phyloP scores from a whole-genome alignment of 2,329 filamentous ascomycete genomes.

The Colletotrichum navitas region DNA sequence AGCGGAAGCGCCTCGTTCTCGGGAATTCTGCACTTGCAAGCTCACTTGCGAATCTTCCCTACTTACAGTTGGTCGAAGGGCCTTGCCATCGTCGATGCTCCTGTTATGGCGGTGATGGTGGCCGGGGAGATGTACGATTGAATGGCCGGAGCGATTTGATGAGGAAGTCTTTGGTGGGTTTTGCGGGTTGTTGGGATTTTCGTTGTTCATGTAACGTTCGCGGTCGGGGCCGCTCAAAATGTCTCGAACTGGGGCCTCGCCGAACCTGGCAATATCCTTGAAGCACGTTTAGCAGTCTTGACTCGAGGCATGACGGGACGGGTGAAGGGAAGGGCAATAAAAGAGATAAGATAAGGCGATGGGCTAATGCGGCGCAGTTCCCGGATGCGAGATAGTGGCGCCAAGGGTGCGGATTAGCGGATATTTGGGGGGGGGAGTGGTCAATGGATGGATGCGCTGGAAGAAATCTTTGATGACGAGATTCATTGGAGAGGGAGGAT shows the following conservation, averaged over 20 bases:
- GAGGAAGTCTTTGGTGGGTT: conserved; percentile 72
- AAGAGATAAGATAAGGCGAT: conserved; percentile 41
- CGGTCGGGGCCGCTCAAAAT: conserved; percentile 77
- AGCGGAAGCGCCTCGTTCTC: conserved; percentile 64
- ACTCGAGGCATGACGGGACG: conserved; percentile 27
- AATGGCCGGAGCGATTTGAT: conserved; percentile 70
- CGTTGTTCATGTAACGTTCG: conserved; percentile 72
- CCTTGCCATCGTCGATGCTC: conserved; percentile 74
- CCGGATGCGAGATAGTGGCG: conserved; percentile 40
- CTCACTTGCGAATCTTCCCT: conserved; percentile 77
- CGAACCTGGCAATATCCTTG: conserved; percentile 81
- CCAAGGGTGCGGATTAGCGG: conserved; percentile 21
- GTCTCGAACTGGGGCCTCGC: conserved; percentile 81
- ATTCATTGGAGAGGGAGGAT: conserved; percentile 29
- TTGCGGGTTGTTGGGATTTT: conserved; percentile 54
- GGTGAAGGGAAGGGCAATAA: conserved; percentile 32
- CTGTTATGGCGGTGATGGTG: conserved; percentile 77
- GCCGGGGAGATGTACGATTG: conserved; percentile 74
- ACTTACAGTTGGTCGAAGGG: conserved; percentile 78
- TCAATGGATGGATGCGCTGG: conserved; percentile 45
- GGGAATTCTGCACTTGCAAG: conserved; percentile 56
- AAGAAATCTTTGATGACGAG: conserved; percentile 3
- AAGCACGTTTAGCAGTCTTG: conserved; percentile 41
- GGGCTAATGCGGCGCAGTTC: conserved; percentile 36
- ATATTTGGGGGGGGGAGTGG: conserved; percentile 39